Conservation (phyloP, 148 eudicot genomes). For the Dianthus caryophyllus region DNA sequence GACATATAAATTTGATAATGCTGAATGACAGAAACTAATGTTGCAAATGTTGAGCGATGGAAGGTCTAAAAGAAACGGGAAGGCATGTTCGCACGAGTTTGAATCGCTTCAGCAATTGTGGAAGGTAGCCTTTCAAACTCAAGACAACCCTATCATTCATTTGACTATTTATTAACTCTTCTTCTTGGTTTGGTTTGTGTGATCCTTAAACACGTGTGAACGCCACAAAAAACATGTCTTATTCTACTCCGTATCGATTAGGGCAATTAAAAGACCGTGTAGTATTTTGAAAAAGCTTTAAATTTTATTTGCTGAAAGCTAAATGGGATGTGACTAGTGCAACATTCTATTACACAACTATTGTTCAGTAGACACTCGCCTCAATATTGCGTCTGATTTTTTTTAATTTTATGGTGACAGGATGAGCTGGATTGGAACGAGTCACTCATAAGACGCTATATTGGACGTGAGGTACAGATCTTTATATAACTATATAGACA, state of each 20-base stretch:
- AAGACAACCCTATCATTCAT: neutral
- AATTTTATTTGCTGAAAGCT: neutral
- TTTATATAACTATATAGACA: conserved; percentile 3
- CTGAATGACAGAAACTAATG: conserved; percentile 60
- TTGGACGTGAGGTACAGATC: conserved; percentile 75
- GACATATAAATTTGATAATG: conserved; percentile 9
- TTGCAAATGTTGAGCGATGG: conserved; percentile 41
- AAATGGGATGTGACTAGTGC: neutral
- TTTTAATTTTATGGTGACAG: conserved; percentile 33
- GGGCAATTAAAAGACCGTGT: too few species aligned
- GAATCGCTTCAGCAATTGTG: conserved; percentile 38
- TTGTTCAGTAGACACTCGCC: neutral
- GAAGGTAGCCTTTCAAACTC: conserved; percentile 40
- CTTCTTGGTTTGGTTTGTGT: neutral
- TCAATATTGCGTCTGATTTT: neutral
- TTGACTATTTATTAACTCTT: neutral
- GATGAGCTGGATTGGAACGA: conserved; percentile 82
- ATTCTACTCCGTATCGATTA: neutral
- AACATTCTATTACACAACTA: conserved; percentile 5
- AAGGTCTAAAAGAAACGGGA: conserved; percentile 24
- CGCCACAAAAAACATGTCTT: neutral
- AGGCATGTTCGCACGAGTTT: conserved; percentile 21
- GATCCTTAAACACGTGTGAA: neutral
- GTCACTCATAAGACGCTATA: conserved; percentile 54
- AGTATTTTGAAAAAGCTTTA: neutral